These are phyloP conservation scores for Boletus rufocinnamomeus DNA, from an alignment of 768 basidiomycete genomes.

Conservation along the genomic window DNA sequence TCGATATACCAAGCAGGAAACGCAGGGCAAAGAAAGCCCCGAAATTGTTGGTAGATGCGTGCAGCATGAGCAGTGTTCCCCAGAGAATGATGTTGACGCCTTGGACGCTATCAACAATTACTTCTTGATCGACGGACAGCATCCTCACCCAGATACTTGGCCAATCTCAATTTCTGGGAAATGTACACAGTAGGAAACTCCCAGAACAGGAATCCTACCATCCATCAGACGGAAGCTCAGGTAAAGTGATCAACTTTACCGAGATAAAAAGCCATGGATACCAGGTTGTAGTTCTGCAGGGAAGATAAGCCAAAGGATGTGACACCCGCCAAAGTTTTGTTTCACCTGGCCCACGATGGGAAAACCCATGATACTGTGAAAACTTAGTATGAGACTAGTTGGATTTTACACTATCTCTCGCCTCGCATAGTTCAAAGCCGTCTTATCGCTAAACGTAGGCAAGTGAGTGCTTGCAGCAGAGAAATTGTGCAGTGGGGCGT, in stretches of 20 bases:
- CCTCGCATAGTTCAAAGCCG: constrained; percentile 72
- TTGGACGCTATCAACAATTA: constrained; percentile 13
- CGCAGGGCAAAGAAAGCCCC: constrained; percentile 63
- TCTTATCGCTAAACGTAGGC: constrained; percentile 55
- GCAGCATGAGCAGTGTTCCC: constrained; percentile 61
- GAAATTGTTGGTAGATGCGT: constrained; percentile 57
- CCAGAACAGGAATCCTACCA: constrained; percentile 54
- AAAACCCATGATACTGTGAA: constrained; percentile 59
- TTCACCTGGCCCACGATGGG: constrained; percentile 61
- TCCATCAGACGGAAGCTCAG: constrained; percentile 3
- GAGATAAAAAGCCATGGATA: constrained; percentile 64
- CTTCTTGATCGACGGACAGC: neutral
- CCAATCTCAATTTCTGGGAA: constrained; percentile 58
- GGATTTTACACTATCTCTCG: constrained; percentile 17
- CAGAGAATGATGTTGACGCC: constrained; percentile 61
- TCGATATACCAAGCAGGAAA: constrained; percentile 52
- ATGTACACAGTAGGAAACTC: constrained; percentile 70
- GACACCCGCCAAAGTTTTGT: neutral
- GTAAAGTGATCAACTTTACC: constrained; percentile 36
- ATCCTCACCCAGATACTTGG: constrained; percentile 59
- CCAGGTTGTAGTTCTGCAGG: constrained; percentile 59
- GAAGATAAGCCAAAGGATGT: constrained; percentile 3
- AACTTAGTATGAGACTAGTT: neutral
- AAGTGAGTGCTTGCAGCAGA: constrained; percentile 1
- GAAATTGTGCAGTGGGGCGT: constrained; percentile 19